Evolutionary conservation across 352 stramenopile genomes (phyloP).

Genomic region (Globisporangium spiculum): DNA sequence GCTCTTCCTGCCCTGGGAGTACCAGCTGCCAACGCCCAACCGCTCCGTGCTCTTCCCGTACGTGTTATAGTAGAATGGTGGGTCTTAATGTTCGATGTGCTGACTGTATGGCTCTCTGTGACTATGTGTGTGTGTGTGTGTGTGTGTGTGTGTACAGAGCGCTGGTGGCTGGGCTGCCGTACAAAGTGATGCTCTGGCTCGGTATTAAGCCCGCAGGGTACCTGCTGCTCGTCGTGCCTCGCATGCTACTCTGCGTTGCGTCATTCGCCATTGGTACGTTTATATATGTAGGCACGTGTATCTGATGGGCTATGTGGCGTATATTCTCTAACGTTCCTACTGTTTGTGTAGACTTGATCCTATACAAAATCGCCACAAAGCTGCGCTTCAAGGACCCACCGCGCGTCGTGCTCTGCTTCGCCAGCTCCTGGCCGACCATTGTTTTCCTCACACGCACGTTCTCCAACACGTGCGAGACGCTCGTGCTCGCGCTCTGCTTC

Average conservation of each 20-base stretch:
- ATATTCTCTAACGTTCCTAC: neutral
- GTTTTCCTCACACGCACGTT: slow-evolving; percentile 74
- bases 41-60: slow-evolving; percentile 80
- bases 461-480: slow-evolving; percentile 75
- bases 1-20: slow-evolving; percentile 79
- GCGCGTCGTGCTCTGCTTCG: slow-evolving; percentile 44
- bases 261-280: slow-evolving; percentile 54
- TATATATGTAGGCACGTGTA: neutral
- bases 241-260: slow-evolving; percentile 51
- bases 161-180: slow-evolving; percentile 48
- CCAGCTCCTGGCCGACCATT: slow-evolving; percentile 67
- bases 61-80: neutral
- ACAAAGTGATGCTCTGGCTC: slow-evolving; percentile 38
- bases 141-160: slow-evolving; percentile 25
- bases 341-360: slow-evolving; percentile 27
- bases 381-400: slow-evolving; percentile 20
- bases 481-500: slow-evolving; percentile 60
- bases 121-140: neutral
- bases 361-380: slow-evolving; percentile 41
- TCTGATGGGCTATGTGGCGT: neutral
- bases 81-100: neutral
- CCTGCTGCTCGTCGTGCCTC: slow-evolving; percentile 50
- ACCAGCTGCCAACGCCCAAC: slow-evolving; percentile 51
- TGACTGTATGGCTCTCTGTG: neutral
- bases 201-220: slow-evolving; percentile 37